phyloP scores from a whole-genome alignment of 2,329 filamentous ascomycete species.

The Alternaria sp. region DNA sequence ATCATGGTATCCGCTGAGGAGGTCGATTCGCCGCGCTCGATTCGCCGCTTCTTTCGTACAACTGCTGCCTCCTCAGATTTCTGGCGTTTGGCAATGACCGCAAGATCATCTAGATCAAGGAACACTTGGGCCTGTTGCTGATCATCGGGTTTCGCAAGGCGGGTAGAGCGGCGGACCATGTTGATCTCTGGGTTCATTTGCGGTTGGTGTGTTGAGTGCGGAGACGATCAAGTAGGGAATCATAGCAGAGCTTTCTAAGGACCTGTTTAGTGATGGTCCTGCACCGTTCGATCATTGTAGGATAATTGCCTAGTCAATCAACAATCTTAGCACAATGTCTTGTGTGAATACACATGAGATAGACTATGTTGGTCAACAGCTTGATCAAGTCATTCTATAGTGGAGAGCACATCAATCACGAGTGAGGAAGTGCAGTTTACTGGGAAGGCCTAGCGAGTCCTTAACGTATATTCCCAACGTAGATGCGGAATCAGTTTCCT shows the following conservation, averaged over 20 bases:
- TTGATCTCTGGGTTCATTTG: not conserved
- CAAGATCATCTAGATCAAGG: not conserved
- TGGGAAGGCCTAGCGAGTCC: not conserved
- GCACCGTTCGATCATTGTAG: too few species aligned
- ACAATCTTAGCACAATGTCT: not conserved
- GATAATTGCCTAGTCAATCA: too few species aligned
- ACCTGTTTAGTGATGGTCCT: too few species aligned
- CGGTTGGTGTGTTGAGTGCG: not conserved
- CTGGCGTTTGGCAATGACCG: not conserved
- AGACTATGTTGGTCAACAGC: not conserved
- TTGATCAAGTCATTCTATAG: too few species aligned
- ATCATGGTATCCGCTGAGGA: not conserved
- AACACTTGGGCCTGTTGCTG: not conserved
- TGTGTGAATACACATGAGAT: not conserved
- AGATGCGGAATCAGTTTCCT: too few species aligned
- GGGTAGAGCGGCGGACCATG: constrained; percentile 1
- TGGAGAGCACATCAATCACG: not conserved
- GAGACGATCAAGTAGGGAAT: not conserved
- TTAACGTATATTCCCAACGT: not conserved
- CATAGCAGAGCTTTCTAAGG: not conserved
- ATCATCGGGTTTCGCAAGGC: not conserved
- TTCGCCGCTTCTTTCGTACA: not conserved
- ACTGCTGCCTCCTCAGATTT: not conserved
- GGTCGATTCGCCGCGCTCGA: not conserved
- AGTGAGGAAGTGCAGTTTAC: not conserved